Evolutionary conservation across 2,329 filamentous ascomycete species (phyloP).

Genomic region (Fusarium piperis): DNA sequence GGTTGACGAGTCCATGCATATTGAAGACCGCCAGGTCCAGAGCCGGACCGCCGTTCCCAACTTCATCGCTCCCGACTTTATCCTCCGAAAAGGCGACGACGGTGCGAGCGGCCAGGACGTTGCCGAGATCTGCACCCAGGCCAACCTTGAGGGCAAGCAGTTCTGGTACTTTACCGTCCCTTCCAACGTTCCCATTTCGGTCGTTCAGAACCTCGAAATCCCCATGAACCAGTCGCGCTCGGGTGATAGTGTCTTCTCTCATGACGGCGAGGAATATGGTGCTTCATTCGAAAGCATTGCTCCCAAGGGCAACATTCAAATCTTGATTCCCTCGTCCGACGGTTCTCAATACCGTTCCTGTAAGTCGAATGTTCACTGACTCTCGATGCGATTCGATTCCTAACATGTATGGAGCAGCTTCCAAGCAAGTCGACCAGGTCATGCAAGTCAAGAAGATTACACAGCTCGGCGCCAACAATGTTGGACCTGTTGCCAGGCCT

Average conservation of each 20-base stretch:
- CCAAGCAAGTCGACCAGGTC: constrained; percentile 63
- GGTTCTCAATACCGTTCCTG: constrained; percentile 64
- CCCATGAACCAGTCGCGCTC: constrained; percentile 63
- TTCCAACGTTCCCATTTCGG: constrained; percentile 72
- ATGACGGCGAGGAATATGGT: constrained; percentile 72
- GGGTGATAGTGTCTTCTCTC: constrained; percentile 65
- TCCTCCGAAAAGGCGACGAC: constrained; percentile 59
- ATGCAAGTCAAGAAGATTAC: constrained; percentile 73
- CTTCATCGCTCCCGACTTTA: constrained; percentile 62
- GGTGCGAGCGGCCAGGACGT: constrained; percentile 56
- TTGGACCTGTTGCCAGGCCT: constrained; percentile 59
- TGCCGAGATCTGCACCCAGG: constrained; percentile 65
- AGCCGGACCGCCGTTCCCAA: constrained; percentile 54
- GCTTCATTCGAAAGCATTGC: constrained; percentile 63
- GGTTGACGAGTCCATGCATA: constrained; percentile 53
- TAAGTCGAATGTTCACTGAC: constrained; percentile 49
- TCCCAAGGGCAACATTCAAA: constrained; percentile 62
- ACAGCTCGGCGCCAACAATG: constrained; percentile 57
- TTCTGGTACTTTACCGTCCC: constrained; percentile 85
- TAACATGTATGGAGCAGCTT: constrained; percentile 29
- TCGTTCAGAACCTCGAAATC: constrained; percentile 72
- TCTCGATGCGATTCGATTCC: constrained; percentile 4
- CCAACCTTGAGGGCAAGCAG: constrained; percentile 74
- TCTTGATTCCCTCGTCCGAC: constrained; percentile 68
- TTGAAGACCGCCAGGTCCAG: constrained; percentile 45